phyloP scores from a whole-genome alignment of 345 rosid species.

The Lenwebbia sp. region DNA sequence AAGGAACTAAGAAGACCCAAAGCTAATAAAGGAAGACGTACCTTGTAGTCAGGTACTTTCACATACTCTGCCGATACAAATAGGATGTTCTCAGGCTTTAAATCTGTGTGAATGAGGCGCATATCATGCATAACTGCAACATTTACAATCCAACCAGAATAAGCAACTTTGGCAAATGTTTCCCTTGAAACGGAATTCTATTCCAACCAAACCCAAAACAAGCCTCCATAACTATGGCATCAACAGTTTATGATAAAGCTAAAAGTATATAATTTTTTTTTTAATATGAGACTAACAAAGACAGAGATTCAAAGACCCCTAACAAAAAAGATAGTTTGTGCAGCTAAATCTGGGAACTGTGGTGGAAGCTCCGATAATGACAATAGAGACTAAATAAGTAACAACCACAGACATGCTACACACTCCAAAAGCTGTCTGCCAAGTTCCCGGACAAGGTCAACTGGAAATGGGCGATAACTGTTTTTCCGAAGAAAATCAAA shows the following conservation, averaged over 20 bases:
- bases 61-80: conserved; percentile 51
- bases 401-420: conserved; percentile 56
- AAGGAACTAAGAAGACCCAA: background rate
- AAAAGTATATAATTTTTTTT: background rate
- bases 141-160: background rate
- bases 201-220: background rate
- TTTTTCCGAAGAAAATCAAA: conserved; percentile 67
- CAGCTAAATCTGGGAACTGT: background rate
- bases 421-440: conserved; percentile 75
- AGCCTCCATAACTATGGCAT: background rate
- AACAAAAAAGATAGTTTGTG: background rate
- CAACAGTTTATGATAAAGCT: background rate
- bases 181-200: background rate
- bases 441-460: conserved; percentile 67
- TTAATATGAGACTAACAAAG: background rate
- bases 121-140: conserved; percentile 64
- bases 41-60: conserved; percentile 56
- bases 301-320: background rate
- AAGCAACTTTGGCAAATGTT: background rate
- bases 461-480: conserved; percentile 56
- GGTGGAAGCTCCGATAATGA: background rate
- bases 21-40: background rate
- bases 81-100: conserved; percentile 64
- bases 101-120: conserved; percentile 53
- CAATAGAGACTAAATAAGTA: conserved; percentile 11